Conservation (phyloP, 352 stramenopile species). For the Phytophthora pistaciae region DNA sequence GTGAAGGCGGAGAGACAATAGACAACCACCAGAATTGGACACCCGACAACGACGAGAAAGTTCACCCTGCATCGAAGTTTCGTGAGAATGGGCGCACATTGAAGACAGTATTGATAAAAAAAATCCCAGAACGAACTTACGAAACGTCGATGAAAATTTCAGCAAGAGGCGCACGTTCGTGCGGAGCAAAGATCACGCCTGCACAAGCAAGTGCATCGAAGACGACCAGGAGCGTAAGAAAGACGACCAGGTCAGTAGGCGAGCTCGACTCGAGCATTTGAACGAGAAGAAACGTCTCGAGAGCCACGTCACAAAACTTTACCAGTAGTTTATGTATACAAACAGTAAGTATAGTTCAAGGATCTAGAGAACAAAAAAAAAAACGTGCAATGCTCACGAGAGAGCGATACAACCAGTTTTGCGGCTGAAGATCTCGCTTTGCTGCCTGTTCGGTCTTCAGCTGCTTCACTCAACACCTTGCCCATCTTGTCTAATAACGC, state of each 20-base stretch:
- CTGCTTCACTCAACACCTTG: background rate
- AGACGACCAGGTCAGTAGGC: slow-evolving; percentile 3
- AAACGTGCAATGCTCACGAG: too few relatives aligned
- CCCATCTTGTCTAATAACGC: background rate
- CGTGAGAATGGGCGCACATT: background rate
- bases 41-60: slow-evolving; percentile 25
- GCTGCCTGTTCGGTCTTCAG: background rate
- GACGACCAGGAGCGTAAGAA: slow-evolving; percentile 26
- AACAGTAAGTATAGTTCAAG: too few relatives aligned
- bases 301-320: slow-evolving; percentile 20
- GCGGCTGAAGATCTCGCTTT: background rate
- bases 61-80: slow-evolving; percentile 29
- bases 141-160: slow-evolving; percentile 40
- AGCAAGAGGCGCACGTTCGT: slow-evolving; percentile 10
- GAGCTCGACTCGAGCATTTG: slow-evolving; percentile 24
- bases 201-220: slow-evolving; percentile 23
- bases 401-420: background rate
- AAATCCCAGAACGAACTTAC: slow-evolving; percentile 31
- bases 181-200: slow-evolving; percentile 18
- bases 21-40: slow-evolving; percentile 27
- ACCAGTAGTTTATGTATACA: slow-evolving; percentile 12
- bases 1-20: slow-evolving; percentile 30
- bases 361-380: too few relatives aligned
- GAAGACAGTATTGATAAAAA: too few relatives aligned
- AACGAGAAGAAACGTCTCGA: slow-evolving; percentile 18